A percentile compares a stretch with the other conserved stretches of the same genome.
These are phyloP conservation scores for Leptographium flavum DNA, from an alignment of 2,329 filamentous ascomycete genomes.

Conservation along the genomic window DNA sequence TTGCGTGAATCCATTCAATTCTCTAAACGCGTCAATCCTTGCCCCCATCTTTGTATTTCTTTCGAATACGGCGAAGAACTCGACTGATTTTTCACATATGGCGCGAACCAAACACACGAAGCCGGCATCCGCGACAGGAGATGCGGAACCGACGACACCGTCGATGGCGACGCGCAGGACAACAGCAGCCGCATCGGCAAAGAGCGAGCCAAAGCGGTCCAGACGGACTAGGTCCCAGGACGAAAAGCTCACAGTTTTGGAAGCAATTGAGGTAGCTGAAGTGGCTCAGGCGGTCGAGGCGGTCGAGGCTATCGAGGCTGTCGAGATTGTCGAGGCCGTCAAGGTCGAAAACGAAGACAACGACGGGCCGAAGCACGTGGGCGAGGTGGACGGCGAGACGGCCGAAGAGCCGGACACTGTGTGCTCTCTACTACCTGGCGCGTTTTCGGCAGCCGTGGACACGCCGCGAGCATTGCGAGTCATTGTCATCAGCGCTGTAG, in stretches of 20 bases:
- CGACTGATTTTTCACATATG: neutral
- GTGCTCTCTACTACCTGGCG: constrained; percentile 4
- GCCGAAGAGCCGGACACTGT: neutral
- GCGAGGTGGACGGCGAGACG: too few species aligned
- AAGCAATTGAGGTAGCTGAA: too few species aligned
- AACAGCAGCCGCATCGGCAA: neutral
- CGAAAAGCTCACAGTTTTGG: too few species aligned
- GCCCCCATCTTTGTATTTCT: too few species aligned
- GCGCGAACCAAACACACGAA: neutral
- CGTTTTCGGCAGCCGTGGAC: constrained; percentile 3
- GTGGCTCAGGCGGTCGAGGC: too few species aligned
- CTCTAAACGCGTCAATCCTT: too few species aligned
- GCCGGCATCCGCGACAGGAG: neutral
- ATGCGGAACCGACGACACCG: neutral
- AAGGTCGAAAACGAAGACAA: too few species aligned
- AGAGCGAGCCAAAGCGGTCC: neutral
- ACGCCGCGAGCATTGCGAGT: neutral
- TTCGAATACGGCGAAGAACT: too few species aligned
- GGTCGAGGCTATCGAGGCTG: neutral
- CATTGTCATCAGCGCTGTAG: neutral
- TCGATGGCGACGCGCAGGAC: neutral
- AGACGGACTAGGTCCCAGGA: neutral
- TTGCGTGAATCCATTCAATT: too few species aligned
- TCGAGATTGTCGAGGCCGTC: neutral
- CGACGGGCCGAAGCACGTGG: neutral